Percentiles rank a stretch among this genome's conserved stretches.
Evolutionary conservation across 2,329 filamentous ascomycete species (phyloP).

Genomic region (Sporothrix dimorphospora): DNA sequence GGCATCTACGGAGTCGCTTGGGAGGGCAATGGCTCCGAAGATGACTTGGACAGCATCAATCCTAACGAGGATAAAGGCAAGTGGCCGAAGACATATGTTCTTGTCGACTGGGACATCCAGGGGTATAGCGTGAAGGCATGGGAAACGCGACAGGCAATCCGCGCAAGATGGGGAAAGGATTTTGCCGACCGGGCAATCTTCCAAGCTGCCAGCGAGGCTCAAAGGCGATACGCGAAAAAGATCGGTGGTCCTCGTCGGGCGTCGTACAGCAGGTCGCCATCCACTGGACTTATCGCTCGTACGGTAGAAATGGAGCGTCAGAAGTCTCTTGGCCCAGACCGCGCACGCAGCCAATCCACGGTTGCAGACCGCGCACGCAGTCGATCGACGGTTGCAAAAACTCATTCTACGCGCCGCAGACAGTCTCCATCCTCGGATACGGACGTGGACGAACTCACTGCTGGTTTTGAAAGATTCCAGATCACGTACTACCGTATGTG

Average conservation of each 20-base stretch:
- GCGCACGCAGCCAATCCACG: no score
- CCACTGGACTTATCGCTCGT: neutral
- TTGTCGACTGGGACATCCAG: neutral
- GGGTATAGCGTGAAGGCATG: neutral
- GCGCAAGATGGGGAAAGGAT: neutral
- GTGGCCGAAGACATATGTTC: constrained; percentile 8
- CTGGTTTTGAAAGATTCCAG: neutral
- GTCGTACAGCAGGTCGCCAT: constrained; percentile 8
- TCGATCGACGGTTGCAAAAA: neutral
- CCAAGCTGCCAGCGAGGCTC: constrained; percentile 3
- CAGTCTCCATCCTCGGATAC: neutral
- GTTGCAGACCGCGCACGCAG: neutral
- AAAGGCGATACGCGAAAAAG: neutral
- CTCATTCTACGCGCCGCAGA: neutral
- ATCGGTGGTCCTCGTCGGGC: constrained; percentile 8
- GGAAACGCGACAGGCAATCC: constrained; percentile 7
- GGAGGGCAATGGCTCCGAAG: neutral
- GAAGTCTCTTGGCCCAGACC: constrained; percentile 8
- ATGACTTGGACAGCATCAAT: neutral
- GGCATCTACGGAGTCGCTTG: constrained; percentile 12
- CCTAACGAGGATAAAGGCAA: neutral
- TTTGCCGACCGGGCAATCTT: neutral
- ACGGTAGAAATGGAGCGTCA: neutral
- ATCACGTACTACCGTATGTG: neutral
- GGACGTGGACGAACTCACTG: neutral